Evolutionary conservation across 352 stramenopile genomes (phyloP).

Genomic region (Phytophthora capsici): DNA sequence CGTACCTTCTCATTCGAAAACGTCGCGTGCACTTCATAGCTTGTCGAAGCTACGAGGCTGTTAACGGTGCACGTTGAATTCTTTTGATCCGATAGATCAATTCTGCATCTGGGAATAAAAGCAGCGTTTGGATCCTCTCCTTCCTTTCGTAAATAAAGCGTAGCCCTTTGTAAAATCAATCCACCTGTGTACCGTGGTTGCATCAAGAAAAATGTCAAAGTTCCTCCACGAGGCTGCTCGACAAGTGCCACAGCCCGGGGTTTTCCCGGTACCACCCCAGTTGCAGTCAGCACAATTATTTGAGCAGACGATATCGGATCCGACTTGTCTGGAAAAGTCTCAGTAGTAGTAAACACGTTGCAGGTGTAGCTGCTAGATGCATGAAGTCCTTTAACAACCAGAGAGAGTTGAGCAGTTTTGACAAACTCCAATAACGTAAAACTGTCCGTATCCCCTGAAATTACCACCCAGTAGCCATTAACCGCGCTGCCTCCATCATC

Average conservation of each 20-base stretch:
- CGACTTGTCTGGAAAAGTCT: conserved; percentile 23
- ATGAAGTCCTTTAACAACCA: conserved; percentile 32
- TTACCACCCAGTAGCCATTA: too few relatives aligned
- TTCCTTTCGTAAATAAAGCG: conserved; percentile 42
- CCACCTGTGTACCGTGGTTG: conserved; percentile 44
- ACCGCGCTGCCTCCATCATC: conserved; percentile 43
- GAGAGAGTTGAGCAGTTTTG: background rate
- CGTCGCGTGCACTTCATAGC: conserved; percentile 57
- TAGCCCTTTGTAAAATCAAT: conserved; percentile 34
- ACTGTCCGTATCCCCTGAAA: too few relatives aligned
- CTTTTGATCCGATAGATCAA: conserved; percentile 1
- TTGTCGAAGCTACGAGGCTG: conserved; percentile 40
- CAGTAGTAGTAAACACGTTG: conserved; percentile 30
- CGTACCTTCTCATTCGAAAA: conserved; percentile 50
- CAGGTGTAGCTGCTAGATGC: conserved; percentile 49
- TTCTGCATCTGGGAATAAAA: conserved; percentile 31
- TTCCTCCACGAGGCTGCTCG: conserved; percentile 32
- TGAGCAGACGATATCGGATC: conserved; percentile 21
- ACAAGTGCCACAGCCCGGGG: conserved; percentile 26
- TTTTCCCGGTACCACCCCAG: conserved; percentile 21
- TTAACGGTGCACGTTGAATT: conserved; percentile 40
- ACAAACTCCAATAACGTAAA: too few relatives aligned
- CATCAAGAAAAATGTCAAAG: conserved; percentile 44
- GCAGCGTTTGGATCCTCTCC: background rate
- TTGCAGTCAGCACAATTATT: conserved; percentile 28